A percentile compares a stretch with the other conserved stretches of the same genome.
Conservation (phyloP, 805 yeast species). For the Yamadazyma insecticola region DNA sequence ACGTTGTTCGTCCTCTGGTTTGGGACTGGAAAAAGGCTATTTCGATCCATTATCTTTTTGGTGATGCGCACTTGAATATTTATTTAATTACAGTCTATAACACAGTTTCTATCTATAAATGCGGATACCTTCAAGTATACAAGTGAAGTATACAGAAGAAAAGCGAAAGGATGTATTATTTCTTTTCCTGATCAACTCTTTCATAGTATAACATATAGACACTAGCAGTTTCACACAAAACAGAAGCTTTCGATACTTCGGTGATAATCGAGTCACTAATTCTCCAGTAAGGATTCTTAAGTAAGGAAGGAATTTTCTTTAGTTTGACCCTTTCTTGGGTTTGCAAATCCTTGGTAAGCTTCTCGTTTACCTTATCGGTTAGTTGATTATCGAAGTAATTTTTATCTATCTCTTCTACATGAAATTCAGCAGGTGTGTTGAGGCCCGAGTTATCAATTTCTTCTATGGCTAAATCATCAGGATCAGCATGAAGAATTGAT, state of each 20-base stretch:
- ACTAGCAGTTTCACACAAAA: conserved; percentile 65
- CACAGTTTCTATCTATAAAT: no score
- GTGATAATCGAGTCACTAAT: conserved; percentile 71
- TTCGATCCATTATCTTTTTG: no score
- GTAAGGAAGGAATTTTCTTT: conserved; percentile 52
- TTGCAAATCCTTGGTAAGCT: conserved; percentile 3
- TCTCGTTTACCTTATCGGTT: conserved; percentile 7
- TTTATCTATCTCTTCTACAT: conserved; percentile 26
- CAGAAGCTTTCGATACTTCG: conserved; percentile 56
- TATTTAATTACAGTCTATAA: not conserved
- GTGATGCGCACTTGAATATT: not conserved
- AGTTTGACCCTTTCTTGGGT: conserved; percentile 24
- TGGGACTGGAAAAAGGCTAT: conserved; percentile 25
- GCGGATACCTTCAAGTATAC: no score
- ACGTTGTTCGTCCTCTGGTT: conserved; percentile 27
- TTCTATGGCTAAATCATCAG: conserved; percentile 29
- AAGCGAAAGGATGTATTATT: no score
- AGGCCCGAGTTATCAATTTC: conserved; percentile 36
- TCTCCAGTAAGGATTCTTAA: conserved; percentile 73
- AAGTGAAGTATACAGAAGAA: not conserved
- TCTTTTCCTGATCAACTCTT: conserved; percentile 32
- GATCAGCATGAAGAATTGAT: conserved; percentile 34
- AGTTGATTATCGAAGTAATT: conserved; percentile 22
- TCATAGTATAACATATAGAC: conserved; percentile 87
- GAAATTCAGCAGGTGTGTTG: conserved; percentile 38